These are phyloP conservation scores for Parmelia sp. DNA, from an alignment of 495 filamentous ascomycete genomes.

Conservation along the genomic window DNA sequence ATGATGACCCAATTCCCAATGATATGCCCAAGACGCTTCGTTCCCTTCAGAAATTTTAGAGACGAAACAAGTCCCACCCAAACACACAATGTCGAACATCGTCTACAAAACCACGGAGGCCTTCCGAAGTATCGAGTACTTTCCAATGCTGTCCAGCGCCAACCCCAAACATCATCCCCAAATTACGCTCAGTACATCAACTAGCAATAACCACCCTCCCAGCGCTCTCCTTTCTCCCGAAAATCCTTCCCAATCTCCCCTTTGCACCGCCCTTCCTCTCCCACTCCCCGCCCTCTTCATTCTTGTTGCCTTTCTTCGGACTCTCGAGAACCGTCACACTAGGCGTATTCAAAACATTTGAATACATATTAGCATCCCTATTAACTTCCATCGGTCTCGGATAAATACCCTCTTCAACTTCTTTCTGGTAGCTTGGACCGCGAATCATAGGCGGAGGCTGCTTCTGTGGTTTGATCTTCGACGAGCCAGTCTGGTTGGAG, in stretches of 20 bases:
- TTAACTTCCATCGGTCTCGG: slow-evolving; percentile 22
- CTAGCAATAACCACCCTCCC: slow-evolving; percentile 21
- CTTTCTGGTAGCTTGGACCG: slow-evolving; percentile 21
- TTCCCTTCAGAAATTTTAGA: not conserved
- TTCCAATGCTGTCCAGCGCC: too few species aligned
- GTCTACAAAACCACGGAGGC: not conserved
- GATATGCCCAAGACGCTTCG: not conserved
- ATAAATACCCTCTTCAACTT: slow-evolving; percentile 17
- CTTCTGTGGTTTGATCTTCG: slow-evolving; percentile 5
- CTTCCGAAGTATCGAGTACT: not conserved
- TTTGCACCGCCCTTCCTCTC: slow-evolving; percentile 11
- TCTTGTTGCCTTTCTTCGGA: not conserved
- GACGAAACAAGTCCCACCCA: too few species aligned
- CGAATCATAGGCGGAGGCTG: slow-evolving; percentile 24
- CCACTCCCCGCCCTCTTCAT: not conserved
- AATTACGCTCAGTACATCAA: too few species aligned
- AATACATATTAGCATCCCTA: slow-evolving; percentile 5
- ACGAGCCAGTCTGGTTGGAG: not conserved
- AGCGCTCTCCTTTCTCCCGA: slow-evolving; percentile 20
- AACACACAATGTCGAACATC: not conserved
- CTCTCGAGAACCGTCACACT: slow-evolving; percentile 4
- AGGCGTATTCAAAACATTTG: slow-evolving; percentile 5
- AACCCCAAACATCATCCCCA: not conserved
- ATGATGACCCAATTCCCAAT: not conserved
- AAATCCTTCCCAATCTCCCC: slow-evolving; percentile 12